Conservation (phyloP, 306 rosid genomes). For the Cucumis sativus region DNA sequence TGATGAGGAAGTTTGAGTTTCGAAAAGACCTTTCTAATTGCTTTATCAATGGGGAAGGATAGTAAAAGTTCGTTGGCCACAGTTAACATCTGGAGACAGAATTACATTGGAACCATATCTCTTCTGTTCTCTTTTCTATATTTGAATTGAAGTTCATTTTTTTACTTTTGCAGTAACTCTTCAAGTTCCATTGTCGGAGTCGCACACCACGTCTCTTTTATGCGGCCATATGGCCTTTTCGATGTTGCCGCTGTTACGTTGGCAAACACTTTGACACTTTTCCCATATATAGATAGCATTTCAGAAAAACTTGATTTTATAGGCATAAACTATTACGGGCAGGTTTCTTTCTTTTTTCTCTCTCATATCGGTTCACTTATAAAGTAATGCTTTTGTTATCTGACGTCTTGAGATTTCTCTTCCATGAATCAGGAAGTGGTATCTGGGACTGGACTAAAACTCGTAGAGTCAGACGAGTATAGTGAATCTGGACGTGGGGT, state of each 20-base stretch:
- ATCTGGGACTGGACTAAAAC: conserved; percentile 74
- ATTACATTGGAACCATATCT: neutral
- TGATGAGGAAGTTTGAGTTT: neutral
- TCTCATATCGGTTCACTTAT: conserved; percentile 9
- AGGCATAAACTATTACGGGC: conserved; percentile 94
- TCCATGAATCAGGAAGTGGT: conserved; percentile 52
- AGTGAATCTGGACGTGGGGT: conserved; percentile 99
- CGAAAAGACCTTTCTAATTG: neutral
- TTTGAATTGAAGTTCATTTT: neutral
- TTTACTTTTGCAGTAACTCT: conserved; percentile 26
- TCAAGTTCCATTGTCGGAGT: conserved; percentile 57
- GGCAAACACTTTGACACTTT: conserved; percentile 72
- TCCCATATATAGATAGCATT: conserved; percentile 65
- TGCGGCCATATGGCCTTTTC: conserved; percentile 90
- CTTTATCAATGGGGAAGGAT: neutral
- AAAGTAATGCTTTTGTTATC: conserved; percentile 8
- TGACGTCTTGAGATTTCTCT: conserved; percentile 11
- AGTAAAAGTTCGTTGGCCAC: neutral
- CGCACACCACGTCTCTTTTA: conserved; percentile 87
- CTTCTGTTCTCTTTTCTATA: neutral
- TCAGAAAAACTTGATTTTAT: conserved; percentile 74
- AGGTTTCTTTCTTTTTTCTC: conserved; percentile 32
- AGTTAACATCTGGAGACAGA: neutral
- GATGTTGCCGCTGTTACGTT: conserved; percentile 67
- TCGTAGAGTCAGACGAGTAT: conserved; percentile 79